Conservation (phyloP, 257 asterid species). For the Nicotiana benthamiana region DNA sequence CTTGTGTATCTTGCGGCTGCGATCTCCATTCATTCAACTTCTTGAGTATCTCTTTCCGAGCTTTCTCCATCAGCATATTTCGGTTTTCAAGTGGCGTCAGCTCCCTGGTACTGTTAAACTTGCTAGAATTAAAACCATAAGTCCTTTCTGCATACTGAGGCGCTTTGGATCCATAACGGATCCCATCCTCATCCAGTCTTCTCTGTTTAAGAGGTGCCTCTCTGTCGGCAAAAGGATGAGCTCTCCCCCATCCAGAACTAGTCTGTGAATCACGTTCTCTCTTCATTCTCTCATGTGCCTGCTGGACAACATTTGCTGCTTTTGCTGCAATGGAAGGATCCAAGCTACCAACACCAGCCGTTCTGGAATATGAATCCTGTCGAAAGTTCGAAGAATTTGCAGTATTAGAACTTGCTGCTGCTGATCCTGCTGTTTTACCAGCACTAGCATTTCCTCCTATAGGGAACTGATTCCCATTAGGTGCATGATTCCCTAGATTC, state of each 20-base stretch:
- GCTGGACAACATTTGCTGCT: constrained; percentile 41
- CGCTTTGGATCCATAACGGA: constrained; percentile 23
- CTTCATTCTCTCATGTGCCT: constrained; percentile 47
- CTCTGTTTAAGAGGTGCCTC: constrained; percentile 28
- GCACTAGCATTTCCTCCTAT: constrained; percentile 25
- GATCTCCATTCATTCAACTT: constrained; percentile 35
- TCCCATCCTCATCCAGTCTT: constrained; percentile 32
- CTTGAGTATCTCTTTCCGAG: constrained; percentile 34
- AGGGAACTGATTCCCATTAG: constrained; percentile 22
- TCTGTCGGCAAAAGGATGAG: constrained; percentile 5
- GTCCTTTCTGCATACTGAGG: constrained; percentile 9
- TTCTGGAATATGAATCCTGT: constrained; percentile 28
- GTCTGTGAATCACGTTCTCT: constrained; percentile 35
- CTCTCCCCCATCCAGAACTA: constrained; percentile 18
- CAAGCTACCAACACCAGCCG: constrained; percentile 19
- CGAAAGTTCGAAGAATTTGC: constrained; percentile 9
- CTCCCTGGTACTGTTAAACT: constrained; percentile 32
- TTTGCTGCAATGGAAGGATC: constrained; percentile 46
- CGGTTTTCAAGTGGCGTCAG: constrained; percentile 30
- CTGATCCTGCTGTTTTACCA: constrained; percentile 31
- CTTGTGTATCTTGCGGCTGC: constrained; percentile 17
- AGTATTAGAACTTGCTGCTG: constrained; percentile 21
- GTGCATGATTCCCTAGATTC: constrained; percentile 15
- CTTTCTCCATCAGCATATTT: constrained; percentile 40
- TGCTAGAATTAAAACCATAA: constrained; percentile 22